A percentile compares a stretch with the other conserved stretches of the same genome.
phyloP scores from a whole-genome alignment of 1,284 basidiomycete genomes.

The Trichosporon inkin region DNA sequence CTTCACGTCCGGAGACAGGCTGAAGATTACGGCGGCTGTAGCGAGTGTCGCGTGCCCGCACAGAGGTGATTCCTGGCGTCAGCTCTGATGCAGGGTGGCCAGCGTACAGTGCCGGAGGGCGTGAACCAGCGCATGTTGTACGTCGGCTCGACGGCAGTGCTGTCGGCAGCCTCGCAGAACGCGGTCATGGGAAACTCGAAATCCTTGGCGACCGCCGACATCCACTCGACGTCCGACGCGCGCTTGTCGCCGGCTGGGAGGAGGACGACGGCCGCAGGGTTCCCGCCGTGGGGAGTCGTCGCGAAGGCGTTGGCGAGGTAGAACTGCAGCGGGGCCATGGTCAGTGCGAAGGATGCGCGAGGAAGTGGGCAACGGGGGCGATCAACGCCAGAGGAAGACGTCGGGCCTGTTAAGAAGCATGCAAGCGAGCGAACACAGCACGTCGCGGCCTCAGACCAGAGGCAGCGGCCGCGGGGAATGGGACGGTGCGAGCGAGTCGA shows the following conservation, averaged over 20 bases:
- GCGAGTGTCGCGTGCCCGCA: conserved; percentile 43
- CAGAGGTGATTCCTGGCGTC: conserved; percentile 32
- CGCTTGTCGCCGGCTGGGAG: conserved; percentile 24
- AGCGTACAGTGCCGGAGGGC: conserved; percentile 10
- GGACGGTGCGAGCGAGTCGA: too few relatives aligned
- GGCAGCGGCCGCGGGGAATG: too few relatives aligned
- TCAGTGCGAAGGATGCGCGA: not conserved
- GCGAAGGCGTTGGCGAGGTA: conserved; percentile 40
- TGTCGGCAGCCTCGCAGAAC: conserved; percentile 23
- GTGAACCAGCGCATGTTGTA: conserved; percentile 35
- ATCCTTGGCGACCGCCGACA: conserved; percentile 27
- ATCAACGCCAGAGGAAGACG: too few relatives aligned
- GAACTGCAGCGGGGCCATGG: conserved; percentile 23
- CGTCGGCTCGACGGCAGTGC: conserved; percentile 11
- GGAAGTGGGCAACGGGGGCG: not conserved
- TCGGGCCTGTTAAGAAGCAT: too few relatives aligned
- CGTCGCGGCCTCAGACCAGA: not conserved
- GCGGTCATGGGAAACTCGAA: conserved; percentile 39
- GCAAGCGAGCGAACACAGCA: too few relatives aligned
- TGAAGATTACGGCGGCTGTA: conserved; percentile 19
- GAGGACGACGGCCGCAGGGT: conserved; percentile 41
- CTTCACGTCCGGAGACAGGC: conserved; percentile 22
- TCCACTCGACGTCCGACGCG: conserved; percentile 26
- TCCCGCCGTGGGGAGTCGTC: conserved; percentile 30
- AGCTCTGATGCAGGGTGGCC: not conserved